A percentile compares a stretch with the other conserved stretches of the same genome.
Evolutionary conservation across 192 early-diverging fungal species (phyloP).

Genomic region (Backusella luteola): DNA sequence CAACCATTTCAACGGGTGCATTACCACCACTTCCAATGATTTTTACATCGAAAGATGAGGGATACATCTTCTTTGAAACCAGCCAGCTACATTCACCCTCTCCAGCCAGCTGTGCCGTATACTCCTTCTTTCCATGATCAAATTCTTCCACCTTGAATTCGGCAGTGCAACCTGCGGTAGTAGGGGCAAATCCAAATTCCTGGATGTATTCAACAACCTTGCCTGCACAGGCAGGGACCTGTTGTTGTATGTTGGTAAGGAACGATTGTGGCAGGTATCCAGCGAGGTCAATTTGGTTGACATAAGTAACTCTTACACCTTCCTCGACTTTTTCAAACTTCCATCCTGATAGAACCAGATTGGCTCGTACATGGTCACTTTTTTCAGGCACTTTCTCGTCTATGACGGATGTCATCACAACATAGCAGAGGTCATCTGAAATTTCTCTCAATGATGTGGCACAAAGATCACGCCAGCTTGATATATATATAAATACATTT

Average conservation of each 20-base stretch:
- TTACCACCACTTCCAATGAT: constrained; percentile 25
- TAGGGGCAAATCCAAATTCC: constrained; percentile 47
- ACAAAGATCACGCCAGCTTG: constrained; percentile 47
- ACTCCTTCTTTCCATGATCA: constrained; percentile 36
- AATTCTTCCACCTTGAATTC: constrained; percentile 37
- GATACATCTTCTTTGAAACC: constrained; percentile 46
- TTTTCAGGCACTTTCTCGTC: constrained; percentile 48
- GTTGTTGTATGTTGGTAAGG: constrained; percentile 40
- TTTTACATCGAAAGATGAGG: constrained; percentile 44
- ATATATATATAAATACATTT: background rate
- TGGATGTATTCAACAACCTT: constrained; percentile 46
- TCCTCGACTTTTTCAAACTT: constrained; percentile 37
- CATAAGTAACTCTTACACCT: constrained; percentile 42
- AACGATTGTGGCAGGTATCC: constrained; percentile 48
- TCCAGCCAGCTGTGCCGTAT: constrained; percentile 29
- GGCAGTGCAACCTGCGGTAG: constrained; percentile 28
- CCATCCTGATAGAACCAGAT: constrained; percentile 52
- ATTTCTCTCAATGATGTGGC: constrained; percentile 36
- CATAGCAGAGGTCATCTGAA: constrained; percentile 34
- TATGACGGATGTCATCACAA: constrained; percentile 48
- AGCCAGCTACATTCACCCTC: constrained; percentile 24
- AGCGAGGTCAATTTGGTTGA: constrained; percentile 54
- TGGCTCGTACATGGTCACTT: constrained; percentile 48
- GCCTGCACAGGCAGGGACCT: constrained; percentile 48
- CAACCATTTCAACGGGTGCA: constrained; percentile 12